Percentiles rank a stretch among this genome's conserved stretches.
Conservation (phyloP, 176 grass and related monocot genomes). For the Poa annua region DNA sequence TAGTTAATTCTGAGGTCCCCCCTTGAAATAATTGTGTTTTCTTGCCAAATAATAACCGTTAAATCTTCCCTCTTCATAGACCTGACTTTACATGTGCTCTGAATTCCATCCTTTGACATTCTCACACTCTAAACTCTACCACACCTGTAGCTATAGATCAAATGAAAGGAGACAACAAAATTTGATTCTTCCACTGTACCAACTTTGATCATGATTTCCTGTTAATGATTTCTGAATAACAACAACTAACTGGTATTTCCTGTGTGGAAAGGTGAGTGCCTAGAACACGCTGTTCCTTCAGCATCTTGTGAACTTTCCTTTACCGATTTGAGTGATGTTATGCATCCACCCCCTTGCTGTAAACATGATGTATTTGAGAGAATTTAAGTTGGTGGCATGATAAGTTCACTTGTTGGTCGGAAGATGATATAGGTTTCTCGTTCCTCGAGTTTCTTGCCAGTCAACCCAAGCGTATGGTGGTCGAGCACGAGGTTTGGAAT, state of each 20-base stretch:
- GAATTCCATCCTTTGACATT: conserved; percentile 33
- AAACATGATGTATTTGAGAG: not conserved
- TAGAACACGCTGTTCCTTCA: conserved; percentile 32
- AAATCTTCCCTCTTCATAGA: not conserved
- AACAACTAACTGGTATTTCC: not conserved
- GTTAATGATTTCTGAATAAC: conserved; percentile 30
- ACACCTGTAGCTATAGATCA: conserved; percentile 44
- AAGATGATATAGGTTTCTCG: not conserved
- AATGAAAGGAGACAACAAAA: conserved; percentile 21
- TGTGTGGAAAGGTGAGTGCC: too few species aligned
- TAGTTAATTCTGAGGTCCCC: conserved; percentile 11
- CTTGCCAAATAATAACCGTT: conserved; percentile 2
- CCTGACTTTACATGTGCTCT: conserved; percentile 20
- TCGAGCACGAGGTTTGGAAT: too few species aligned
- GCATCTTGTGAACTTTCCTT: conserved; percentile 27
- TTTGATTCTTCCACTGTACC: conserved; percentile 43
- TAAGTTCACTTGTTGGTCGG: not conserved
- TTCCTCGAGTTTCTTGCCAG: too few species aligned
- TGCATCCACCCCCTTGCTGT: conserved; percentile 19
- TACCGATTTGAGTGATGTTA: conserved; percentile 43
- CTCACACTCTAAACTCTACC: conserved; percentile 38
- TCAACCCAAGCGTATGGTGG: too few species aligned
- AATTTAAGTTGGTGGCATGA: not conserved
- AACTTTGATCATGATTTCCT: conserved; percentile 10
- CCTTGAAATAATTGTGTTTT: not conserved